A percentile compares a stretch with the other conserved stretches of the same genome.
Conservation (phyloP, 164 flowering plant species). For the Platanus orientalis region DNA sequence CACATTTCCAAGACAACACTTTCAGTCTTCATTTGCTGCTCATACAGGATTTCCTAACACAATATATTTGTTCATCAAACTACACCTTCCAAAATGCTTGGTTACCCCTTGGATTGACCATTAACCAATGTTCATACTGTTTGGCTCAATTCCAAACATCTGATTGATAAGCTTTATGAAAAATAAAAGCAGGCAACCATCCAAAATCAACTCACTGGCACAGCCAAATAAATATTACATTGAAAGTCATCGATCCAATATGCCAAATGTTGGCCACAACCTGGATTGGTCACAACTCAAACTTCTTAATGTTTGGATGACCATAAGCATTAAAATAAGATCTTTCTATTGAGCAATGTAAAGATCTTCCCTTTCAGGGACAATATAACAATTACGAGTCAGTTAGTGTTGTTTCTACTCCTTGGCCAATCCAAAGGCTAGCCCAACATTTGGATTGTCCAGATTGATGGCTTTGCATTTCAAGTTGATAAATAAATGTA, state of each 20-base stretch:
- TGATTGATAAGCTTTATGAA: background rate
- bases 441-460: background rate
- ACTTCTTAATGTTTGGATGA: no score
- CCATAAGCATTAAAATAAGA: no score
- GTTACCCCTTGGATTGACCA: background rate
- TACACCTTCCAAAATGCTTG: background rate
- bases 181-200: background rate
- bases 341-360: no score
- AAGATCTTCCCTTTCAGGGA: no score
- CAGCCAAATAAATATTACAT: no score
- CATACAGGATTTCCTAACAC: background rate
- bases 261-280: no score
- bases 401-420: background rate
- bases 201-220: no score
- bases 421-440: background rate
- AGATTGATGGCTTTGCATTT: background rate
- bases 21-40: background rate
- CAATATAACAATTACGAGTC: no score
- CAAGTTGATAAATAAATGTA: no score
- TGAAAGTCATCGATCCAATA: no score
- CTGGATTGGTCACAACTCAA: no score
- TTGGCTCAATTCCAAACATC: background rate
- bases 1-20: background rate
- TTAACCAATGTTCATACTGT: background rate
- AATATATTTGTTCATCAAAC: no score